Evolutionary conservation across 1,284 basidiomycete species (phyloP).

Genomic region (Dichomitus squalens): DNA sequence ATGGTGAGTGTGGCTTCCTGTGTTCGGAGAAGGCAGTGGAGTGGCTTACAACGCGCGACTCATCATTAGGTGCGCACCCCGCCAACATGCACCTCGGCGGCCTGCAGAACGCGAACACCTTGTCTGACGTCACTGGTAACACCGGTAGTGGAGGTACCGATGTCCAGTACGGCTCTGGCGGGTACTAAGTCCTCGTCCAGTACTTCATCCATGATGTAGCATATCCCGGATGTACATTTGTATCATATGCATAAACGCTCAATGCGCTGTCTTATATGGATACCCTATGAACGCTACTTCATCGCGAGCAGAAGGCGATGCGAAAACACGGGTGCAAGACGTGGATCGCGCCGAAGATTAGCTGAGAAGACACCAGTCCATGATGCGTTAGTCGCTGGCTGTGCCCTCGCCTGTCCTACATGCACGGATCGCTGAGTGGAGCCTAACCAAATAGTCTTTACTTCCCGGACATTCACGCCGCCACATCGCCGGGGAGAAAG

Average conservation of each 20-base stretch:
- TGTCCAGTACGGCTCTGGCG: not conserved
- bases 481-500: conserved; percentile 50
- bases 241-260: too few relatives aligned
- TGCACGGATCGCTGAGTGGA: not conserved
- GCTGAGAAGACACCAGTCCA: conserved; percentile 81
- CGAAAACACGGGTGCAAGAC: conserved; percentile 89
- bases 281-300: not conserved
- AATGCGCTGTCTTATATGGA: not conserved
- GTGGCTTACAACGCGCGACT: not conserved
- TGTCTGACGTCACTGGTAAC: conserved; percentile 16
- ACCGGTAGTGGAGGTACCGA: not conserved
- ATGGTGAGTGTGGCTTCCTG: conserved; percentile 37
- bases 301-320: conserved; percentile 87
- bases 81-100: conserved; percentile 32
- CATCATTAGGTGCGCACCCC: conserved; percentile 40
- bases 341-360: conserved; percentile 90
- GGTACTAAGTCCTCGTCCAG: too few relatives aligned
- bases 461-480: conserved; percentile 88
- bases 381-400: not conserved
- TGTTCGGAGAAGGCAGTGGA: not conserved
- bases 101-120: conserved; percentile 18
- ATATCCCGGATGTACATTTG: not conserved
- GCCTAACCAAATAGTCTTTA: conserved; percentile 79
- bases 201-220: not conserved
- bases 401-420: too few relatives aligned